Evolutionary conservation across 169 alveolate species (phyloP).

Genomic region (Cystoisospora suis): DNA sequence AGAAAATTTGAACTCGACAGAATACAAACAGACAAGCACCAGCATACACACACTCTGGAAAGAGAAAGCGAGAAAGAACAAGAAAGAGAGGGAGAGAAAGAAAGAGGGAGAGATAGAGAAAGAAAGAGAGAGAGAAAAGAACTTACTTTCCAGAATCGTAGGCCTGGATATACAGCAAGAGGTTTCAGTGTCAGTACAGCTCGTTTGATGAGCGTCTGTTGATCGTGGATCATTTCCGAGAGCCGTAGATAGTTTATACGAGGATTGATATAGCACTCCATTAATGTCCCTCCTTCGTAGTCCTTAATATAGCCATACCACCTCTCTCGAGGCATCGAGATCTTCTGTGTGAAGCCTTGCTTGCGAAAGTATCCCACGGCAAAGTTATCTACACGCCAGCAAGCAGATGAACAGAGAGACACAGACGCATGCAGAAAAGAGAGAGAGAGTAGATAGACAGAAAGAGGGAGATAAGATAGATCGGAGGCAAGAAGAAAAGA

Average conservation of each 20-base stretch:
- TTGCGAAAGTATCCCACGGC: constrained; percentile 95
- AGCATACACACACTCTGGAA: too few species aligned
- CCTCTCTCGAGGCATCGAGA: constrained; percentile 92
- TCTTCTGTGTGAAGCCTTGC: constrained; percentile 95
- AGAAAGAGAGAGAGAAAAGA: too few species aligned
- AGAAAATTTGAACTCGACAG: too few species aligned
- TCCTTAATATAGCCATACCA: constrained; percentile 98
- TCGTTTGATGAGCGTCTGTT: constrained; percentile 85
- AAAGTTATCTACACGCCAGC: constrained; percentile 88
- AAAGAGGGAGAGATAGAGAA: not conserved
- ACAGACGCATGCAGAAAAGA: not conserved
- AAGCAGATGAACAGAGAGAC: not conserved
- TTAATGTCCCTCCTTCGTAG: constrained; percentile 97
- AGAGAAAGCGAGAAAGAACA: not conserved
- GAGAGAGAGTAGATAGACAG: not conserved
- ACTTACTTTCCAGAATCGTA: constrained; percentile 74
- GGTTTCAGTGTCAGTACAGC: constrained; percentile 87
- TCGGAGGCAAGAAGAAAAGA: too few species aligned
- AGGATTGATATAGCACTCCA: constrained; percentile 95
- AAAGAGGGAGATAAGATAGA: not conserved
- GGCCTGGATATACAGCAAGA: constrained; percentile 85
- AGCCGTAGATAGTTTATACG: constrained; percentile 91
- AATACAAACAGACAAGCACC: too few species aligned
- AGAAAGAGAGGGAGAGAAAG: not conserved
- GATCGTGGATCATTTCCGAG: constrained; percentile 89